phyloP scores from a whole-genome alignment of 75 land plant genomes.

The Sequoiadendron giganteum region DNA sequence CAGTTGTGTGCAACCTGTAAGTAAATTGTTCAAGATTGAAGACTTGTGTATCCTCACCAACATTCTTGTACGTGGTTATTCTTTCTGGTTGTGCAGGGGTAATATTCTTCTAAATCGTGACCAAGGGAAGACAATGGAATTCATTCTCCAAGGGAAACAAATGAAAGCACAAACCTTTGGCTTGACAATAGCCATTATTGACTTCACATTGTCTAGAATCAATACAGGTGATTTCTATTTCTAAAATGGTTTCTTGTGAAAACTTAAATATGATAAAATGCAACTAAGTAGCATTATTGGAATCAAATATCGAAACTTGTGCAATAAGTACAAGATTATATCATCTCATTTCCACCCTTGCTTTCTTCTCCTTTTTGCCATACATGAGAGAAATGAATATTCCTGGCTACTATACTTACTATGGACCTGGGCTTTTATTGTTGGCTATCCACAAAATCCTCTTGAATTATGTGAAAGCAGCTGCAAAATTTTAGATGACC shows the following conservation, averaged over 20 bases:
- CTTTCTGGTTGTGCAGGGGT: conserved; percentile 59
- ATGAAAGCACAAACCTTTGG: conserved; percentile 59
- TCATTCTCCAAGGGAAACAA: conserved; percentile 55
- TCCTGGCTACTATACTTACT: background rate
- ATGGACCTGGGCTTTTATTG: background rate
- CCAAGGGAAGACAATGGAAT: conserved; percentile 22
- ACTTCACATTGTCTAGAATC: conserved; percentile 89
- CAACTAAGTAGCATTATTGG: background rate
- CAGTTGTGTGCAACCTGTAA: background rate
- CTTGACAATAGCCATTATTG: conserved; percentile 68
- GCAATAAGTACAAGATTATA: background rate
- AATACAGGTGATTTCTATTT: conserved; percentile 61
- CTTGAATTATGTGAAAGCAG: background rate
- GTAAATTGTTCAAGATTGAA: background rate
- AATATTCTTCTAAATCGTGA: conserved; percentile 71
- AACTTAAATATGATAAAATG: background rate
- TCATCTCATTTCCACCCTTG: background rate
- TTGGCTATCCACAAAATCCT: background rate
- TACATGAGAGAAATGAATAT: background rate
- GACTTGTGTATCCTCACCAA: background rate
- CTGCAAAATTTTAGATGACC: background rate
- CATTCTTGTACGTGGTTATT: background rate
- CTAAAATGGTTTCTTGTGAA: background rate
- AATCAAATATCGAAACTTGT: background rate
- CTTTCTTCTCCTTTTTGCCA: background rate